phyloP scores from a whole-genome alignment of 495 filamentous ascomycete species.

The Penicillium salamii region DNA sequence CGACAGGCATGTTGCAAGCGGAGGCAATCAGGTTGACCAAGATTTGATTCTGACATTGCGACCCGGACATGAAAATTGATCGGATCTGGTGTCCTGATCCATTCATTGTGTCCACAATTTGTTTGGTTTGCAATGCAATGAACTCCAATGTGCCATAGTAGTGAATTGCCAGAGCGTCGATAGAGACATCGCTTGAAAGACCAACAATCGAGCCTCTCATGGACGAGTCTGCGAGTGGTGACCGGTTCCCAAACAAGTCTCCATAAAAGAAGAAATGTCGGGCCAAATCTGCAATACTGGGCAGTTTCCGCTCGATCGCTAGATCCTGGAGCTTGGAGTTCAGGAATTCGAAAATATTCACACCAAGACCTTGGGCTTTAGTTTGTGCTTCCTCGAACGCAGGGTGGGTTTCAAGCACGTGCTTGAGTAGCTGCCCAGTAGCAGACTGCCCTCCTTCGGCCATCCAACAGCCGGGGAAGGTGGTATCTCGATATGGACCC shows the following conservation, averaged over 20 bases:
- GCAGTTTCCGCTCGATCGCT: conserved; percentile 54
- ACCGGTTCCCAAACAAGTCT: conserved; percentile 85
- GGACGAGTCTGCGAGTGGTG: conserved; percentile 75
- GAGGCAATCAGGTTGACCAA: conserved; percentile 87
- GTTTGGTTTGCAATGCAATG: conserved; percentile 90
- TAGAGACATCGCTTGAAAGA: conserved; percentile 67
- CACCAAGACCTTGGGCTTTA: conserved; percentile 61
- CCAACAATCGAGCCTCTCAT: conserved; percentile 82
- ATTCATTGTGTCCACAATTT: conserved; percentile 94
- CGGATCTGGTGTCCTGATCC: conserved; percentile 72
- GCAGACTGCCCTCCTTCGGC: conserved; percentile 88
- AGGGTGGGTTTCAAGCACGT: conserved; percentile 81
- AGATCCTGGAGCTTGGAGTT: conserved; percentile 73
- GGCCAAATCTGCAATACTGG: conserved; percentile 66
- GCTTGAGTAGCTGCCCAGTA: conserved; percentile 80
- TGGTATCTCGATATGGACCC: conserved; percentile 84
- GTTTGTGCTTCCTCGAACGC: conserved; percentile 66
- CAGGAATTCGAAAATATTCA: conserved; percentile 81
- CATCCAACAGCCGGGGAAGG: conserved; percentile 79
- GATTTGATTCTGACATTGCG: conserved; percentile 91
- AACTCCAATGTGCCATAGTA: conserved; percentile 94
- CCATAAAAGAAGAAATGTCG: conserved; percentile 92
- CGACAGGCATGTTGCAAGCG: conserved; percentile 82
- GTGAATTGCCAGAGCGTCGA: conserved; percentile 73
- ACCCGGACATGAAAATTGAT: conserved; percentile 97